A percentile compares a stretch with the other conserved stretches of the same genome.
phyloP scores from a whole-genome alignment of 2,329 filamentous ascomycete species.

The Penicillium thymicola region DNA sequence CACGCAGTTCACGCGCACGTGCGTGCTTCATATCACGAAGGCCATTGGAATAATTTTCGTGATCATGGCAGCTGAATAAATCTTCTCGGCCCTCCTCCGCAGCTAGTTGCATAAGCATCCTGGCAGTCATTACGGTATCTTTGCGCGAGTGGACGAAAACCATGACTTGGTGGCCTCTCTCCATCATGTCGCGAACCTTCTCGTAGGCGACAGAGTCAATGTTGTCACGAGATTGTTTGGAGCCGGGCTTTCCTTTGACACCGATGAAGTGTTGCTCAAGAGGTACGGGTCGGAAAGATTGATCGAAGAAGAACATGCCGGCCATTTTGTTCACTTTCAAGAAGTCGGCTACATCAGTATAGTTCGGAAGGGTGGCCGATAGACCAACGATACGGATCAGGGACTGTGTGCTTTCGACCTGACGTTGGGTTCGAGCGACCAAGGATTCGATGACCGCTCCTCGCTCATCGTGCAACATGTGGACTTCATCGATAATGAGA shows the following conservation, averaged over 20 bases:
- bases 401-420: constrained; percentile 97
- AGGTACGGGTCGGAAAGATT: constrained; percentile 91
- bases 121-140: constrained; percentile 85
- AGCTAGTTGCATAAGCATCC: constrained; percentile 81
- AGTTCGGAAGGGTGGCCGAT: constrained; percentile 94
- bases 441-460: constrained; percentile 94
- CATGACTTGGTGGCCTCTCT: constrained; percentile 94
- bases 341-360: constrained; percentile 94
- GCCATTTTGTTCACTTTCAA: constrained; percentile 91
- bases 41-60: constrained; percentile 77
- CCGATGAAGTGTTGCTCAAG: constrained; percentile 97
- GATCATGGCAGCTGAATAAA: constrained; percentile 75
- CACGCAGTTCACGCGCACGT: constrained; percentile 80
- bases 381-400: constrained; percentile 94
- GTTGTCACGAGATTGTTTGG: constrained; percentile 80
- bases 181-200: constrained; percentile 91
- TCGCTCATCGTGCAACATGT: constrained; percentile 98
- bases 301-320: constrained; percentile 95
- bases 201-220: constrained; percentile 84
- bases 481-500: constrained; percentile 96
- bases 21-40: constrained; percentile 81
- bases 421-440: constrained; percentile 88
- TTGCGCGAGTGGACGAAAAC: constrained; percentile 97
- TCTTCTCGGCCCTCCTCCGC: constrained; percentile 74
- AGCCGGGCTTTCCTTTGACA: constrained; percentile 81